Percentiles rank a stretch among this genome's conserved stretches.
Conservation (phyloP, 495 filamentous ascomycete species). For the Penicillium cosmopolitanum region DNA sequence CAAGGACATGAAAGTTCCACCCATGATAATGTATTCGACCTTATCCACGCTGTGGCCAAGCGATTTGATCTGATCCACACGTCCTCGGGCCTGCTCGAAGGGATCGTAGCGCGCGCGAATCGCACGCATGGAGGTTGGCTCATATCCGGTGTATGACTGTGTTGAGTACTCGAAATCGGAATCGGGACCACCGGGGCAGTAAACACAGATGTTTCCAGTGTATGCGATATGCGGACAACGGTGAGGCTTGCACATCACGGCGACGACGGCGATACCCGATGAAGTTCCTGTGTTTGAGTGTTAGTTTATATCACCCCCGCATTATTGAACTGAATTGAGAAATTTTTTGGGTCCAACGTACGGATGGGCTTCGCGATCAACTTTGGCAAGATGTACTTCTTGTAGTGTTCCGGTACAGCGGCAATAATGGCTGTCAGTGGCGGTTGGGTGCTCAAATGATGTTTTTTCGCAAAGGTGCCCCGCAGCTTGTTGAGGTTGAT, state of each 20-base stretch:
- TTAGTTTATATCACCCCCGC: too few relatives aligned
- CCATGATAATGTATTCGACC: constrained; percentile 99
- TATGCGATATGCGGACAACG: constrained; percentile 96
- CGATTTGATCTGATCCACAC: constrained; percentile 94
- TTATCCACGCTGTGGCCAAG: constrained; percentile 97
- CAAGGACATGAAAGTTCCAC: constrained; percentile 97
- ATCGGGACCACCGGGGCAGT: constrained; percentile 96
- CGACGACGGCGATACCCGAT: constrained; percentile 97
- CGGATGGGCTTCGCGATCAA: constrained; percentile 95
- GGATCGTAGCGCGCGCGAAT: constrained; percentile 97
- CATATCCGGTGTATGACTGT: constrained; percentile 97
- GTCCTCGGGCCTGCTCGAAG: constrained; percentile 93
- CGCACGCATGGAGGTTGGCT: constrained; percentile 97
- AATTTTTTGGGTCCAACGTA: constrained; percentile 39
- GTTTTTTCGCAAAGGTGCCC: constrained; percentile 88
- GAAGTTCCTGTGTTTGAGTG: constrained; percentile 65
- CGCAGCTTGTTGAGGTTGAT: constrained; percentile 92
- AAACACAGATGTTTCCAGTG: constrained; percentile 98
- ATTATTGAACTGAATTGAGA: too few relatives aligned
- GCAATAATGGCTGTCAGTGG: constrained; percentile 96
- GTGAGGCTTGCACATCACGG: constrained; percentile 99
- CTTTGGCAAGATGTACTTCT: constrained; percentile 97
- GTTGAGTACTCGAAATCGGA: constrained; percentile 99
- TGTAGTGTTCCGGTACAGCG: constrained; percentile 96
- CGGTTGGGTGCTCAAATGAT: constrained; percentile 80